Conservation (phyloP, 768 basidiomycete species). For the Hypholoma sublateritium region DNA sequence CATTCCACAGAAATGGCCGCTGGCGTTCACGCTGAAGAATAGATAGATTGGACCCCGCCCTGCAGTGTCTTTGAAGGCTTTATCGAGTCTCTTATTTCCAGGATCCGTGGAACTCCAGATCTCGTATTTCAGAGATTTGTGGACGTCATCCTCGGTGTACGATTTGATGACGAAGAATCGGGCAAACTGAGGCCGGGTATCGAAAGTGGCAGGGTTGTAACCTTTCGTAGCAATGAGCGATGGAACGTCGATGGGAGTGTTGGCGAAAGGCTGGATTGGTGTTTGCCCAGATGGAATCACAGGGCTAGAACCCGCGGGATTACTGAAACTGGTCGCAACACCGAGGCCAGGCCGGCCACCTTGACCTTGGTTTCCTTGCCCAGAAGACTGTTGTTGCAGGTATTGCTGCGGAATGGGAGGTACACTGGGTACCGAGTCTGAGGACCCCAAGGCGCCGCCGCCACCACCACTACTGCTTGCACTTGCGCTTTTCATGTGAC, state of each 20-base stretch:
- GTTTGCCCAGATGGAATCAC: conserved; percentile 36
- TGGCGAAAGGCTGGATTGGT: conserved; percentile 45
- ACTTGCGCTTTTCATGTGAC: conserved; percentile 33
- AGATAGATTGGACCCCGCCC: conserved; percentile 94
- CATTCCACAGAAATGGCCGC: conserved; percentile 98
- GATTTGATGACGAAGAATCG: conserved; percentile 98
- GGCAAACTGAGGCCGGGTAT: conserved; percentile 77
- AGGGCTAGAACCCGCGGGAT: conserved; percentile 23
- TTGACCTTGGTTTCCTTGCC: conserved; percentile 30
- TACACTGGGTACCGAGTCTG: conserved; percentile 56
- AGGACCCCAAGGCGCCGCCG: conserved; percentile 20
- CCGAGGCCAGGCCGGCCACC: conserved; percentile 34
- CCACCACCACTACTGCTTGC: conserved; percentile 28
- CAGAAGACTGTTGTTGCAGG: conserved; percentile 51
- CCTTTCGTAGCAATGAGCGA: conserved; percentile 85
- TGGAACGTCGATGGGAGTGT: conserved; percentile 80
- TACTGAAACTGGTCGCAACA: conserved; percentile 34
- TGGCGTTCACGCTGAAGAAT: conserved; percentile 97
- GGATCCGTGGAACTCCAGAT: conserved; percentile 98
- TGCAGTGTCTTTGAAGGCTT: conserved; percentile 94
- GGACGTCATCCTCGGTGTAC: conserved; percentile 98
- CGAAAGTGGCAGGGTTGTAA: conserved; percentile 87
- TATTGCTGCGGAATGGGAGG: conserved; percentile 76
- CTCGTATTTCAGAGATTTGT: conserved; percentile 96
- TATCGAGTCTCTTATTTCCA: conserved; percentile 96